Percentiles rank a stretch among this genome's conserved stretches.
phyloP scores from a whole-genome alignment of 2,329 filamentous ascomycete species.

The Nothomitra cinnamomea region DNA sequence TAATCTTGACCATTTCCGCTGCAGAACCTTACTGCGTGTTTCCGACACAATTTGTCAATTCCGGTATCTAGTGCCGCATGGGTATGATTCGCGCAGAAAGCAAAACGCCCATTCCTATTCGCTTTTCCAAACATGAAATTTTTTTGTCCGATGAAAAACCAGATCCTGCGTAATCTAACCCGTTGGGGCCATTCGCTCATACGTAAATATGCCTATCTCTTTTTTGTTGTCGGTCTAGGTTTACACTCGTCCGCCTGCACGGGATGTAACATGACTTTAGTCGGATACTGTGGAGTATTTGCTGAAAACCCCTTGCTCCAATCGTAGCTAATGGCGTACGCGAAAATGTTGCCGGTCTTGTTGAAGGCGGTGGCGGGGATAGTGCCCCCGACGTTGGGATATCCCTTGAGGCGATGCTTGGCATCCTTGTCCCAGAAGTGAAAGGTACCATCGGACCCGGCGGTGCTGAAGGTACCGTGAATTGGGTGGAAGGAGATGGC shows the following conservation, averaged over 20 bases:
- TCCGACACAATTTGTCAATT: no score
- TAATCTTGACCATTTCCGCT: no score
- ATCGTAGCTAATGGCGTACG: slow-evolving; percentile 86
- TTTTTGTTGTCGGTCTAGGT: slow-evolving; percentile 4
- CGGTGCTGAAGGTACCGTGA: slow-evolving; percentile 96
- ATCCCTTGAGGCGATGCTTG: slow-evolving; percentile 80
- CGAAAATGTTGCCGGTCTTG: slow-evolving; percentile 65
- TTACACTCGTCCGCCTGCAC: slow-evolving; percentile 6
- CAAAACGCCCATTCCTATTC: no score
- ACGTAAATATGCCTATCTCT: background rate
- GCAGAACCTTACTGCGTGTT: no score
- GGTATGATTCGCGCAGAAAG: no score
- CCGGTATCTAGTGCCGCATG: no score
- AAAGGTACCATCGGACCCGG: slow-evolving; percentile 61
- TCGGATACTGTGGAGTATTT: slow-evolving; percentile 43
- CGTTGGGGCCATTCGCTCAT: no score
- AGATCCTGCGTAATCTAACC: no score
- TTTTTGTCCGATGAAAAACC: no score
- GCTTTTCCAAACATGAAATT: no score
- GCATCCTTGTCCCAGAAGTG: slow-evolving; percentile 66
- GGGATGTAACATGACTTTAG: slow-evolving; percentile 6
- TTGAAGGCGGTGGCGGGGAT: slow-evolving; percentile 92
- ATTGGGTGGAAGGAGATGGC: slow-evolving; percentile 94
- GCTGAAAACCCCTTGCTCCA: slow-evolving; percentile 91
- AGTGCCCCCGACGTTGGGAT: slow-evolving; percentile 64